A percentile compares a stretch with the other conserved stretches of the same genome.
These are phyloP conservation scores for Pseudogymnoascus sp. DNA, from an alignment of 2,329 filamentous ascomycete species.

Conservation along the genomic window DNA sequence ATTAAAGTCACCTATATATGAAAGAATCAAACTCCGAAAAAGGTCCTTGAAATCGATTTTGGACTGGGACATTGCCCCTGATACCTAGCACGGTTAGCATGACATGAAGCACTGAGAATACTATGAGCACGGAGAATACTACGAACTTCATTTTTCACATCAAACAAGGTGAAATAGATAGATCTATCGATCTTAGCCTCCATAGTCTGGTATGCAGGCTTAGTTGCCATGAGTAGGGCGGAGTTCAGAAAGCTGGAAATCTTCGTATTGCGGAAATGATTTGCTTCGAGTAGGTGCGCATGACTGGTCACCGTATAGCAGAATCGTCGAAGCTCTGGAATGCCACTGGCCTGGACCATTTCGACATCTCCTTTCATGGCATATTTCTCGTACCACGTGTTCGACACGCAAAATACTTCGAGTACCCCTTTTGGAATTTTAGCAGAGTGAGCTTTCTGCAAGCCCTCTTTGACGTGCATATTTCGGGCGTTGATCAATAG, in stretches of 20 bases:
- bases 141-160: conserved; percentile 15
- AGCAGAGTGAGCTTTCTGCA: conserved; percentile 24
- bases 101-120: neutral
- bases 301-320: conserved; percentile 30
- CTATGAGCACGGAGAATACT: neutral
- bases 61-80: neutral
- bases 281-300: conserved; percentile 27
- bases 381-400: conserved; percentile 30
- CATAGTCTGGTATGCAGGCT: neutral
- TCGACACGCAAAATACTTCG: conserved; percentile 32
- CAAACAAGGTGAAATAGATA: conserved; percentile 14
- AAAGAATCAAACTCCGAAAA: conserved; percentile 11
- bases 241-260: conserved; percentile 26
- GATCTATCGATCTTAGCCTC: conserved; percentile 9
- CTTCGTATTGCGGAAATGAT: conserved; percentile 24
- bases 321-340: conserved; percentile 29
- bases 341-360: conserved; percentile 25
- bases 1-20: conserved; percentile 13
- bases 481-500: conserved; percentile 28
- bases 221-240: conserved; percentile 24
- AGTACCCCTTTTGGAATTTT: conserved; percentile 19
- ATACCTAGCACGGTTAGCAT: conserved; percentile 12
- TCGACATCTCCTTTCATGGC: conserved; percentile 24
- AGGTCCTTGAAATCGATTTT: conserved; percentile 10
- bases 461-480: conserved; percentile 24